Evolutionary conservation across 306 rosid species (phyloP), one percentile per base, ranked within the genome.

Genomic region (Comarum palustre): DNA sequence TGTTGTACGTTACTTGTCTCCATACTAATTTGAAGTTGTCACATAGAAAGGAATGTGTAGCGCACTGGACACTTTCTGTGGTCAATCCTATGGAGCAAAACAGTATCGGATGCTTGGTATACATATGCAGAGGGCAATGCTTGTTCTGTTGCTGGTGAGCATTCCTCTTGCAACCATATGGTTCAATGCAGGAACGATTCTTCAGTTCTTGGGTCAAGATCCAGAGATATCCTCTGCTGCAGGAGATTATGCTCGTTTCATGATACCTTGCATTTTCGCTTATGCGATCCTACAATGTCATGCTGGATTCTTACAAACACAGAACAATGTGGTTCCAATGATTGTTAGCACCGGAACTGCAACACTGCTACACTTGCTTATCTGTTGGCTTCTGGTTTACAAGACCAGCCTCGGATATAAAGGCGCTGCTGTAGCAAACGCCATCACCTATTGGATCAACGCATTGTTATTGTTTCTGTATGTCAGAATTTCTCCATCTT

Each of bases 191-290:
- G 77, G 82, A 14, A 73, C 39, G 14, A 79, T 79, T 65, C 86
- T 79, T 27, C 8, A 6, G 3, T 71, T 69, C 60, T 50, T 83
- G 48, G 81, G 79, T 46, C 86, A 83, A 48, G 84, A 83, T 52
- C 79, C 81, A 6, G 79, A 76, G 34, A 83, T 83, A 39, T 39
- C 86, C 0, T 59, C 79, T 7, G 79, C 69, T 47, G 83, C 83
- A 0, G 83, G 86, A 5, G 69, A 4, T 1, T 82, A 66, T 62
- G 81, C 86, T 46, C 81, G 75, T 8, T 75, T 19, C n/a, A 50
- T 78, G 83, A 50, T 82, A n/a, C 86, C 86, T 0, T 58, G 80
- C 58, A 72, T 78, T 60, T 82, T 82, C 15, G 86, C 80, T 45
- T 82, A 39, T 38, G 83, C 80, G 0, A 31, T 78, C 45, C 71